Evolutionary conservation across 345 rosid genomes (phyloP), one percentile per base, ranked within the genome.

Genomic region (Citrus sinensis): DNA sequence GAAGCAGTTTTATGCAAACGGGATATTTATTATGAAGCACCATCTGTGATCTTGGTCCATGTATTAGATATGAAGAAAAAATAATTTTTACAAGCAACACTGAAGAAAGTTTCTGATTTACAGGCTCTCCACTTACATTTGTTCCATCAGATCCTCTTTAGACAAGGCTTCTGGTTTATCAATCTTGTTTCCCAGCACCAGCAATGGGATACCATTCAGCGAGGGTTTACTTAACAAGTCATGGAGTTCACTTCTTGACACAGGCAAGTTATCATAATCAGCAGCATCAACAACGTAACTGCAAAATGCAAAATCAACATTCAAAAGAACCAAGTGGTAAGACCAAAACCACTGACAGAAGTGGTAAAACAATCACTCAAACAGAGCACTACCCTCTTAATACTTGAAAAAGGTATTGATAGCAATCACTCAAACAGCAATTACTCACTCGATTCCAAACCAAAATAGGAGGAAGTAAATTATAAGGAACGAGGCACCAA

Each of bases 281-380:
- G 91, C 91, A 70, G 90, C 92, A 84, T 92, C 96, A 68, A 90
- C 92, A 24, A 92, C 96, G 40, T 88, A 91, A 54, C 95, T 90
- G 83, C 71, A 79, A 59, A 82, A 37, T 10, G 24, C 61, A 81
- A 58, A 74, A 66, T 25, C 29, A 22, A 32, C 54, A 71, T 56
- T 1, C 30, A 37, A 22, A 54, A 58, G 9, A 32, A 27, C 75
- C 35, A 69, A 40, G 51, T 37, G 13, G 30, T 78, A 7, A 40
- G 78, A 37, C 61, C 49, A 42, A 66, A 59, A 37, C 30, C 17
- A 0, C 7, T 16, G 66, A 69, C n/a, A 4, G 76, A 84, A 76
- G 27, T 79, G 78, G 61, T 77, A 84, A 65, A 82, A 81, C 40
- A 69, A 42, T 46, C 51, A 46, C 17, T 46, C 51, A 46, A 46